Evolutionary conservation across 495 filamentous ascomycete species (phyloP).

Genomic region (Talaromyces nanjingensis): DNA sequence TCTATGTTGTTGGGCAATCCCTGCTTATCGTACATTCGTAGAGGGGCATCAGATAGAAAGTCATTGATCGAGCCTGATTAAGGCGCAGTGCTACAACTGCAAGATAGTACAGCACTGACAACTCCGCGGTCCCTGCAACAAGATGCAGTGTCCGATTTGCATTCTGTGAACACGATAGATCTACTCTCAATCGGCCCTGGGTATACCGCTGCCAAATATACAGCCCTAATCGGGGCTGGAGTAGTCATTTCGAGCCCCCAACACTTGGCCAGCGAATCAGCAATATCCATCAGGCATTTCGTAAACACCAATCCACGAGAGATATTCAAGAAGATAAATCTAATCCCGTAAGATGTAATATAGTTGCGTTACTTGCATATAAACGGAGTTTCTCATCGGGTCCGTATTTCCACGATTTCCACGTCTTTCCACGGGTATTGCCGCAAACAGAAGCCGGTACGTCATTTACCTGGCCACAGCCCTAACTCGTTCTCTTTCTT

Average conservation of each 20-base stretch:
- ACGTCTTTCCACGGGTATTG: background rate
- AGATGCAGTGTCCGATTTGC: background rate
- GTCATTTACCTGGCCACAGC: background rate
- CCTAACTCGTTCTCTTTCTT: background rate
- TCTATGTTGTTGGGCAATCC: background rate
- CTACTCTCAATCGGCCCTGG: background rate
- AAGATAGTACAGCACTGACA: background rate
- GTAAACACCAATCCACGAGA: background rate
- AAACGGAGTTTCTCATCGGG: background rate
- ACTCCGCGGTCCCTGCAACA: background rate
- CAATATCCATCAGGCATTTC: background rate
- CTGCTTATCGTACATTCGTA: too few species aligned
- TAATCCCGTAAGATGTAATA: background rate
- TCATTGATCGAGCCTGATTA: background rate
- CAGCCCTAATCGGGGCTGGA: background rate
- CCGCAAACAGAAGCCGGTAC: background rate
- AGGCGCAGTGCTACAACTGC: background rate
- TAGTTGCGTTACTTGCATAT: background rate
- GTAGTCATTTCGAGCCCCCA: background rate
- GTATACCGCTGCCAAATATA: background rate
- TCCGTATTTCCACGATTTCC: background rate
- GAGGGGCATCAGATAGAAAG: background rate
- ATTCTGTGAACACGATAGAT: background rate
- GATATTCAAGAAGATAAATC: background rate
- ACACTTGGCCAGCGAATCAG: background rate